Conservation (phyloP, 2,329 filamentous ascomycete species). For the Septoria linicola region DNA sequence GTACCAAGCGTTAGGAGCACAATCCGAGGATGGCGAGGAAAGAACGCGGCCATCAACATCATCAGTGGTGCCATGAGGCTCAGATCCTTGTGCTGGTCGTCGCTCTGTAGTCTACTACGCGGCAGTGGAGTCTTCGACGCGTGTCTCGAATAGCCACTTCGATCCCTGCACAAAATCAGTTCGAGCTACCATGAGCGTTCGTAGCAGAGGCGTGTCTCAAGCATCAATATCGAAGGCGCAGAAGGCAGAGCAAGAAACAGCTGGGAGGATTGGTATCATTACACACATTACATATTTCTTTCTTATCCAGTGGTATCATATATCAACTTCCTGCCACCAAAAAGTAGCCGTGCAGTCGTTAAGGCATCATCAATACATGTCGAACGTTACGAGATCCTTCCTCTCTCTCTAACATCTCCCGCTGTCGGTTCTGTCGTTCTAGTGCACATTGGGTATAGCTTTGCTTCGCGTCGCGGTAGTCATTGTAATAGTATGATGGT, state of each 20-base stretch:
- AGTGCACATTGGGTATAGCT: slow-evolving; percentile 1
- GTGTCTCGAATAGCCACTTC: no score
- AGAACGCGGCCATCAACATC: no score
- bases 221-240: no score
- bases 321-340: slow-evolving; percentile 9
- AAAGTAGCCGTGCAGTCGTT: slow-evolving; percentile 9
- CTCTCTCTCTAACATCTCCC: not conserved
- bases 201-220: no score
- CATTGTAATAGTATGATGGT: not conserved
- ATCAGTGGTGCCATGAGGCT: no score
- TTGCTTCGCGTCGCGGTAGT: not conserved
- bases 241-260: not conserved
- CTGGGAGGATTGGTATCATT: slow-evolving; percentile 3
- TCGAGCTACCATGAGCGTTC: no score
- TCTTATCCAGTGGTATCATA: slow-evolving; percentile 7
- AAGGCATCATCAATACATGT: slow-evolving; percentile 12
- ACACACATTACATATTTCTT: slow-evolving; percentile 15
- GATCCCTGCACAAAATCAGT: no score
- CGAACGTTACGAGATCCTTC: slow-evolving; percentile 1
- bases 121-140: not conserved
- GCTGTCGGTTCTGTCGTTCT: slow-evolving; percentile 9
- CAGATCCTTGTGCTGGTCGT: no score
- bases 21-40: no score
- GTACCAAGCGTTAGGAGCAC: not conserved
- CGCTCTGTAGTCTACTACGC: no score